These are phyloP conservation scores for Solanum hybrid DNA, from an alignment of 305 asterid genomes.

Conservation along the genomic window DNA sequence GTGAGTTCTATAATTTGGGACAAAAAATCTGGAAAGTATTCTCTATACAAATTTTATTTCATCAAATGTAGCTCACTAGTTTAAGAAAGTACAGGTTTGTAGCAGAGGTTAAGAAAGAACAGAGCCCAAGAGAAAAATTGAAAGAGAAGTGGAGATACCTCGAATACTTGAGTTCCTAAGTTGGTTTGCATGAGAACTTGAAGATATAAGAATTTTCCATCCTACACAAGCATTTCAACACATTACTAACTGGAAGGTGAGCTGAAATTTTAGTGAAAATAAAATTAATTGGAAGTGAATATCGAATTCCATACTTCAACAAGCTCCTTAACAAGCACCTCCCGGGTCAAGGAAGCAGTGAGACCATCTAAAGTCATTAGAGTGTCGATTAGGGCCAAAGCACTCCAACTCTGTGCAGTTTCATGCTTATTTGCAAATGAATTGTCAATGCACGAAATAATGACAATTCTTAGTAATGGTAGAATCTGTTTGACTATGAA, in stretches of 20 bases:
- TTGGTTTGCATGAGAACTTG: conserved; percentile 67
- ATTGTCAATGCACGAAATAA: conserved; percentile 52
- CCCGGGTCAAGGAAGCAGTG: conserved; percentile 52
- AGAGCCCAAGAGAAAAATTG: not conserved
- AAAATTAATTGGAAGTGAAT: conserved; percentile 1
- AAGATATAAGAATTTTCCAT: conserved; percentile 50
- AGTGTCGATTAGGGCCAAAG: conserved; percentile 63
- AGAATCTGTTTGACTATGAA: conserved; percentile 69
- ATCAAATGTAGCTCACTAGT: not conserved
- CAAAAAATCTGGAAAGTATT: not conserved
- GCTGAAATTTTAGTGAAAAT: not conserved
- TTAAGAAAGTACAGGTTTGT: not conserved
- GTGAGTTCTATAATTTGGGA: not conserved
- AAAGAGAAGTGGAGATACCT: conserved; percentile 33
- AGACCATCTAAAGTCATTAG: conserved; percentile 72
- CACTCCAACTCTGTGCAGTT: conserved; percentile 80
- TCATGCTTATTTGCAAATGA: conserved; percentile 55
- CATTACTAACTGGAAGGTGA: not conserved
- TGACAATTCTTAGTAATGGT: conserved; percentile 53
- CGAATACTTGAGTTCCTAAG: conserved; percentile 50
- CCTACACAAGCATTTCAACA: conserved; percentile 39
- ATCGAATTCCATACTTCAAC: conserved; percentile 49
- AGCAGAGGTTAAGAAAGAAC: not conserved
- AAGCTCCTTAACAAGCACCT: conserved; percentile 64
- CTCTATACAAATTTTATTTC: not conserved